Percentiles rank a stretch among this genome's conserved stretches.
phyloP scores from a whole-genome alignment of 106 monocot genomes.

The Phalaenopsis equestris region DNA sequence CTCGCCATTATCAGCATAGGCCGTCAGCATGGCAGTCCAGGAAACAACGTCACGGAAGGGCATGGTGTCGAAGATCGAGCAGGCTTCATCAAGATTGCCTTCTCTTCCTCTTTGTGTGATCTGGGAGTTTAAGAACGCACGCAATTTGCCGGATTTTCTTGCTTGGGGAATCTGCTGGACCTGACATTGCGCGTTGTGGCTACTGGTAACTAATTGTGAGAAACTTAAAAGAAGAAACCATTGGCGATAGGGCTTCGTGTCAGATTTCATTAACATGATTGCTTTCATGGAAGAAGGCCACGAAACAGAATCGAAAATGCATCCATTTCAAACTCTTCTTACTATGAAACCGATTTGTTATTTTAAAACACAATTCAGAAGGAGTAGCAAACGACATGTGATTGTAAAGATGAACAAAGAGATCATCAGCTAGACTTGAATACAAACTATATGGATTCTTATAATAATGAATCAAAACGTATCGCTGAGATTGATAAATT shows the following conservation, averaged over 20 bases:
- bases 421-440: too few species aligned
- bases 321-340: too few species aligned
- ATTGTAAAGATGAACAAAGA: too few species aligned
- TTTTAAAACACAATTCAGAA: too few species aligned
- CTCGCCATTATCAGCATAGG: conserved; percentile 34
- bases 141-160: conserved; percentile 7
- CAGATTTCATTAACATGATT: background rate
- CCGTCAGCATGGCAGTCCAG: conserved; percentile 70
- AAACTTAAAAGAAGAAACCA: background rate
- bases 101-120: conserved; percentile 27
- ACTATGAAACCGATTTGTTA: too few species aligned
- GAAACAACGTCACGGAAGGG: conserved; percentile 46
- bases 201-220: background rate
- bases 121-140: conserved; percentile 22
- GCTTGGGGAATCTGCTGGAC: background rate
- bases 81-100: conserved; percentile 22
- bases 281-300: background rate
- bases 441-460: too few species aligned
- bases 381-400: too few species aligned
- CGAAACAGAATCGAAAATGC: too few species aligned
- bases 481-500: too few species aligned
- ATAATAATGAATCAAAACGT: too few species aligned
- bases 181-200: background rate
- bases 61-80: conserved; percentile 44
- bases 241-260: background rate